These are phyloP conservation scores for Centaurea solstitialis DNA, from an alignment of 129 eudicot genomes.

Conservation along the genomic window DNA sequence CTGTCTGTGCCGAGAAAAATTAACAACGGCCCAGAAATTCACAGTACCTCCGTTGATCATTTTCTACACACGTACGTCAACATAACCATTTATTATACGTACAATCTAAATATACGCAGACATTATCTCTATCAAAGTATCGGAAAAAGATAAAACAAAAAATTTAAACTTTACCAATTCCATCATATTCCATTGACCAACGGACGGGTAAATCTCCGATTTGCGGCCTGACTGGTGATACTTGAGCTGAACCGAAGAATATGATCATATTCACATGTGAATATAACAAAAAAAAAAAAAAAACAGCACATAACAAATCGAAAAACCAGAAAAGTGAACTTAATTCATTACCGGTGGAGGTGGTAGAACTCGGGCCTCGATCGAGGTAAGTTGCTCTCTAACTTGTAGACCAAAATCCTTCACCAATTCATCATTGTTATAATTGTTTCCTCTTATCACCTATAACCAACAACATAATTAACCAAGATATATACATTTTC, in stretches of 20 bases:
- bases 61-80: conserved; percentile 43
- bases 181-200: conserved; percentile 88
- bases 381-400: conserved; percentile 24
- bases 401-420: conserved; percentile 62
- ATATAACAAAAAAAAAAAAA: neutral
- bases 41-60: conserved; percentile 65
- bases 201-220: conserved; percentile 44
- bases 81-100: neutral
- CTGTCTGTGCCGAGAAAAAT: conserved; percentile 43
- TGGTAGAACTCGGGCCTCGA: conserved; percentile 70
- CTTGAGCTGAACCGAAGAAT: conserved; percentile 42
- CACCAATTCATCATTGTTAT: conserved; percentile 35
- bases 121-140: no score
- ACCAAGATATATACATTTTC: neutral
- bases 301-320: neutral
- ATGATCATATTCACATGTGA: neutral
- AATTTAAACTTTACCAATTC: conserved; percentile 42
- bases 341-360: conserved; percentile 53
- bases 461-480: conserved; percentile 12
- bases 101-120: no score
- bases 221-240: conserved; percentile 55
- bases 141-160: neutral
- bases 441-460: conserved; percentile 45
- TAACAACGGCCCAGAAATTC: conserved; percentile 53
- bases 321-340: neutral